phyloP scores from a whole-genome alignment of 805 yeast species.

The Blastobotrys americana region DNA sequence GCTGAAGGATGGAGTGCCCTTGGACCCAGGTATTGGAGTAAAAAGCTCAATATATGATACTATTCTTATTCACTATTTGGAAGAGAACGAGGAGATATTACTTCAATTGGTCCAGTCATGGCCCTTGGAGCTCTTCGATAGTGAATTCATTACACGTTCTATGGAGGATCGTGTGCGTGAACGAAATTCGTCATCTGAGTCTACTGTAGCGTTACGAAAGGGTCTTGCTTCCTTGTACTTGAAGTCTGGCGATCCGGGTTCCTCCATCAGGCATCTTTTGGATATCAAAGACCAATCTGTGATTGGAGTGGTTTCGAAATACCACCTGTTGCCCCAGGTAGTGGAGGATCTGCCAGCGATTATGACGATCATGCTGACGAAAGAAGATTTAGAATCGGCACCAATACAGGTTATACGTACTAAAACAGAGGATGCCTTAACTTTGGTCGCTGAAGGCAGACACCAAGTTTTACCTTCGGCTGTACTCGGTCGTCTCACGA shows the following conservation, averaged over 20 bases:
- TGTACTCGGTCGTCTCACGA: slow-evolving; percentile 42
- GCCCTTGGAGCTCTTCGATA: slow-evolving; percentile 51
- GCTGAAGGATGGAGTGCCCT: slow-evolving; percentile 54
- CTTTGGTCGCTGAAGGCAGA: slow-evolving; percentile 52
- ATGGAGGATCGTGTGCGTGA: slow-evolving; percentile 43
- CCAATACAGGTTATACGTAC: slow-evolving; percentile 38
- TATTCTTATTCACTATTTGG: slow-evolving; percentile 42
- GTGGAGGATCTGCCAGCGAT: slow-evolving; percentile 42
- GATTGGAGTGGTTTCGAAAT: slow-evolving; percentile 49
- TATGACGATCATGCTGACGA: slow-evolving; percentile 28
- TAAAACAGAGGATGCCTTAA: slow-evolving; percentile 40
- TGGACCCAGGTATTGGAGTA: slow-evolving; percentile 31
- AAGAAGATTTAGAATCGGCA: slow-evolving; percentile 31
- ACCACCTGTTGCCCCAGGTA: slow-evolving; percentile 55
- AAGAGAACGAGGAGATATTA: slow-evolving; percentile 34
- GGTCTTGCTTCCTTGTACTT: slow-evolving; percentile 42
- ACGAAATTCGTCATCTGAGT: slow-evolving; percentile 9
- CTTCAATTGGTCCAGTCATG: slow-evolving; percentile 43
- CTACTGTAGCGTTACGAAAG: slow-evolving; percentile 9
- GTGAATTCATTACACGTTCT: slow-evolving; percentile 35
- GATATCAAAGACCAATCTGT: slow-evolving; percentile 46
- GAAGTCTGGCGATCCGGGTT: slow-evolving; percentile 47
- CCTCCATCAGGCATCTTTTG: slow-evolving; percentile 61
- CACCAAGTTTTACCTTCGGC: slow-evolving; percentile 54
- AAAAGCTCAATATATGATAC: slow-evolving; percentile 38